Evolutionary conservation across 495 filamentous ascomycete genomes (phyloP), one percentile per base, ranked within the genome.

Genomic region (Aspergillus baeticus): DNA sequence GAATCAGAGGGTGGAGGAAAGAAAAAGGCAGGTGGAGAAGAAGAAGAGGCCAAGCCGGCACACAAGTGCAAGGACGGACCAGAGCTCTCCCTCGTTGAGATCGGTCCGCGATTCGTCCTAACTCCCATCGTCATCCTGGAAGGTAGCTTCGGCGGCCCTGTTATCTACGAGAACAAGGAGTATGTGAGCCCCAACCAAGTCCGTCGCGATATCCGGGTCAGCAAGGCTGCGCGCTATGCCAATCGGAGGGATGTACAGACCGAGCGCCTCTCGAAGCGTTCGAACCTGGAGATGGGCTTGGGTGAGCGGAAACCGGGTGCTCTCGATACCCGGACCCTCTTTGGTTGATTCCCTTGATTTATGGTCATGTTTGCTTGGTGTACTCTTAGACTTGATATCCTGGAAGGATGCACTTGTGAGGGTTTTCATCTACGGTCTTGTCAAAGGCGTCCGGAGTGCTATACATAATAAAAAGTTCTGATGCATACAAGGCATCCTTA

Each of bases 141-240:
- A 70, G 90, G 88, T 26, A 91, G 88, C 58, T 99, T 99, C 62
- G 94, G 94, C 49, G 94, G 94, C 0, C 95, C 95, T 1, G 89
- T 98, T 52, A 92, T 98, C 59, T 98, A 96, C 76, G 92, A 98
- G 82, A 98, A 98, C 72, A 96, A 94, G 80, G 90, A 96, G 65
- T 98, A 96, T 65, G 90, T 98, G 50, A 91, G 87, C 62, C 95
- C 94, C 29, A 98, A 98, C 77, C 91, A 96, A 72, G 84, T 98
- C 58, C 81, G 94, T 53, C 74, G 88, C 18, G 94, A 96, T 50
- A 63, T 96, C 55, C 77, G 90, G 56, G 72, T 84, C 67, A 74
- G 77, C 61, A 90, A 90, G 76, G 91, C 93, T 14, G 79, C 84
- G 21, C 84, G 84, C 53, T 90, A 94, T 66, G 86, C 88, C 47